Evolutionary conservation across 2,329 filamentous ascomycete genomes (phyloP), one percentile per base, ranked within the genome.

Genomic region (Parafenestella ontariensis): DNA sequence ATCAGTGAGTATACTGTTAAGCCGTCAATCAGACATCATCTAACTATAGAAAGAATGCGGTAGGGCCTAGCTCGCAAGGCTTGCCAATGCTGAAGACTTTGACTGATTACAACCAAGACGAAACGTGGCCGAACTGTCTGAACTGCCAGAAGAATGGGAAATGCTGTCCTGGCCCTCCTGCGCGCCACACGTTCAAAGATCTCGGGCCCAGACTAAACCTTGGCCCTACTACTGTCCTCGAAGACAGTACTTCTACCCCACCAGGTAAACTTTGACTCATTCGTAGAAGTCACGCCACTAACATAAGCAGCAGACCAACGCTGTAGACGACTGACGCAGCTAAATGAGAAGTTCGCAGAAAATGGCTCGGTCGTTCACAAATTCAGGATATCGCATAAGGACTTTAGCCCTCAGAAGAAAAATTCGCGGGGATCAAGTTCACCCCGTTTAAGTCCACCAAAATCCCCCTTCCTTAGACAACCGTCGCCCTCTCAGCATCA

Each of bases 61-160:
- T 62, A 63, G 49, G 56, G 23, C 42, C 33, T 39, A 15, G 31
- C 31, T 34, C 31, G 31, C 31, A n/a, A 23, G 28, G 37, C 23
- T 36, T 46, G 23, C 24, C 50, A 40, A 46, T 36, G 46, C 18
- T 29, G 36, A 49, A 34, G 7, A 18, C 37, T 54, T 52, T 45
- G 31, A 41, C 61, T 64, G 45, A 66, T 34, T 29, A 26, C 40
- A n/a, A 34, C 45, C 37, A 67, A 73, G 72, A 74, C 52, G 71
- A 74, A 49, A 67, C 60, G 11, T 75, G 72, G 72, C 72, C 72
- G 18, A 54, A 42, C 18, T 75, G 72, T 52, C 31, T 67, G 17
- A 72, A 74, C 24, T 75, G 72, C 54, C 63, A 67, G 49, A 74
- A 71, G 47, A 74, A 74, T 49, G 50, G 63, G 8, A 74, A 73